Percentiles rank a stretch among this genome's conserved stretches.
Evolutionary conservation across 164 flowering plant species (phyloP).

Genomic region (Akebia trifoliata): DNA sequence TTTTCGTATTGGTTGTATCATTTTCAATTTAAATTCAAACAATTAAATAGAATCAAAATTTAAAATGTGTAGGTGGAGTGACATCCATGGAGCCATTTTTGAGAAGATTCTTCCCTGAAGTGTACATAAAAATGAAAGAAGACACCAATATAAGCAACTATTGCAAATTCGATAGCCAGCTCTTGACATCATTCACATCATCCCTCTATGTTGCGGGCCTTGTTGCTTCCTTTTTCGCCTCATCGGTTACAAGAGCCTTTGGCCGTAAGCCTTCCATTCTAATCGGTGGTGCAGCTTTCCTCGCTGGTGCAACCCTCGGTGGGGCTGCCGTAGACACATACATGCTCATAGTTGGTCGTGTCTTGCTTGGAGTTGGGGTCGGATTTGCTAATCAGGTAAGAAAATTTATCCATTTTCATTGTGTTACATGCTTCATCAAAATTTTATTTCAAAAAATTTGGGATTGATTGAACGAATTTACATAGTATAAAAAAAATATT

Average conservation of each 20-base stretch:
- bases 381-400: conserved; percentile 78
- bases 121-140: conserved; percentile 39
- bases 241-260: conserved; percentile 17
- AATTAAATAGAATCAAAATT: no score
- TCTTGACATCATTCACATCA: conserved; percentile 13
- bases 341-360: conserved; percentile 13
- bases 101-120: conserved; percentile 33
- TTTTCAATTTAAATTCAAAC: no score
- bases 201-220: conserved; percentile 14
- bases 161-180: conserved; percentile 16
- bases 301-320: conserved; percentile 50
- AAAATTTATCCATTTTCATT: not conserved
- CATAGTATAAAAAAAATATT: no score
- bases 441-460: no score
- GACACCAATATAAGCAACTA: conserved; percentile 45
- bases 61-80: conserved; percentile 67
- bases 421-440: no score
- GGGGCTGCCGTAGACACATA: conserved; percentile 41
- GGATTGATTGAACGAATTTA: no score
- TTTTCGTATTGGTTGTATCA: no score
- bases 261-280: conserved; percentile 59
- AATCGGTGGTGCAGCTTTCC: conserved; percentile 49
- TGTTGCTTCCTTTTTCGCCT: conserved; percentile 12
- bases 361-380: conserved; percentile 53
- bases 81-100: conserved; percentile 62